Evolutionary conservation across 2,329 filamentous ascomycete genomes (phyloP).

Genomic region (Monosporascus sp.): DNA sequence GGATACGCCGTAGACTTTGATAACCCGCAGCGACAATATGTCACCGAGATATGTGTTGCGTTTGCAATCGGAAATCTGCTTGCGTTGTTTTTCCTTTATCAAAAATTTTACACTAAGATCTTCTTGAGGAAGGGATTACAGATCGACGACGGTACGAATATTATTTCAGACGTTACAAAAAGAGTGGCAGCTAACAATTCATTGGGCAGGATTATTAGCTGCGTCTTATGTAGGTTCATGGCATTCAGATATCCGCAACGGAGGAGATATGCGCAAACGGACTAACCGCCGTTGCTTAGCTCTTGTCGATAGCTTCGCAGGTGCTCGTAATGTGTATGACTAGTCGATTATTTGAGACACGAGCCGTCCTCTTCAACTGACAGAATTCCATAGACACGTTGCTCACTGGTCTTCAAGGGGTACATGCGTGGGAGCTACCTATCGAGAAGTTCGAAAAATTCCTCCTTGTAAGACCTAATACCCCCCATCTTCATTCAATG

Average conservation of each 20-base stretch:
- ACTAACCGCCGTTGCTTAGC: background rate
- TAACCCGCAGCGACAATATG: background rate
- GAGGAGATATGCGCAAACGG: background rate
- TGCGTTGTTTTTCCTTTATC: background rate
- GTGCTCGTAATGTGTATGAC: background rate
- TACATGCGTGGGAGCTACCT: conserved; percentile 2
- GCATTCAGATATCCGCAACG: background rate
- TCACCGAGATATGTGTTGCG: background rate
- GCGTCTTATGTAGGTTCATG: background rate
- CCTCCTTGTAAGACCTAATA: background rate
- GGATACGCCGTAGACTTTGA: conserved; percentile 7
- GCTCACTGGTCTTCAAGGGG: background rate
- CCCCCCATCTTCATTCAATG: background rate
- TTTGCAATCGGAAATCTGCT: background rate
- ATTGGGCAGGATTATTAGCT: background rate
- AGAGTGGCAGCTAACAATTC: no score
- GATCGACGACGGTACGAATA: conserved; percentile 5
- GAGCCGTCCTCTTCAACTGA: background rate
- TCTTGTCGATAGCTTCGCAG: background rate
- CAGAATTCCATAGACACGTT: background rate
- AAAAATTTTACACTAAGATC: conserved; percentile 3
- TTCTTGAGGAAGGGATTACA: background rate
- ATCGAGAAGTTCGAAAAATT: background rate
- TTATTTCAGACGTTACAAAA: background rate
- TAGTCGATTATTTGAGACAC: background rate